These are phyloP conservation scores for Voacanga thouarsii DNA, from an alignment of 257 asterid species.

Conservation along the genomic window DNA sequence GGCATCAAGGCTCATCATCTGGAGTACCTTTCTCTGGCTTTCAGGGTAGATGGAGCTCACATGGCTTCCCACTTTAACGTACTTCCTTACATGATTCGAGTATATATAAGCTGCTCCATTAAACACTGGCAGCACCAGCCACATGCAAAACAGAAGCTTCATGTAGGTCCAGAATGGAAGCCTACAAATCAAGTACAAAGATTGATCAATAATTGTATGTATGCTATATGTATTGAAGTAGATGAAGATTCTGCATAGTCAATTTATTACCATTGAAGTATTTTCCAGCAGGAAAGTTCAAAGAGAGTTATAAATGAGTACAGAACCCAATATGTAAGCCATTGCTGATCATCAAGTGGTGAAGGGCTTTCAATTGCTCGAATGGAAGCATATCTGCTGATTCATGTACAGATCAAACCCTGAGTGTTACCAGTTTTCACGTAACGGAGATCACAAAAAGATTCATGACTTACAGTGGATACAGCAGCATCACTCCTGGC, in stretches of 20 bases:
- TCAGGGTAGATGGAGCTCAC: conserved; percentile 53
- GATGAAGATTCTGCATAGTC: background rate
- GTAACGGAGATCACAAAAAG: background rate
- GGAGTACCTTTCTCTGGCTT: conserved; percentile 62
- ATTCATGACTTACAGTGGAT: conserved; percentile 67
- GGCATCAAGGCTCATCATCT: conserved; percentile 92
- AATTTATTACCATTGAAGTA: conserved; percentile 70
- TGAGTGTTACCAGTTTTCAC: too few relatives aligned
- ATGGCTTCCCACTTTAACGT: conserved; percentile 51
- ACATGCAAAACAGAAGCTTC: conserved; percentile 60
- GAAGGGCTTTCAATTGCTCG: conserved; percentile 93
- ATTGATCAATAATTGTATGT: background rate
- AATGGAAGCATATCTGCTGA: conserved; percentile 66
- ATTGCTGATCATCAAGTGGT: conserved; percentile 82
- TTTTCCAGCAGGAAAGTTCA: conserved; percentile 77
- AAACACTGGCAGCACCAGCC: conserved; percentile 45
- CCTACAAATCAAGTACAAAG: conserved; percentile 33
- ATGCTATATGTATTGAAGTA: background rate
- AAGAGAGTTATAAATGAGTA: conserved; percentile 70
- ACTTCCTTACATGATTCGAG: conserved; percentile 59
- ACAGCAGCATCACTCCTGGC: conserved; percentile 84
- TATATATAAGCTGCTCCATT: conserved; percentile 58
- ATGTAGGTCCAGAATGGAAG: conserved; percentile 84
- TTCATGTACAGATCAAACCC: background rate
- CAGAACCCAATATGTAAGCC: conserved; percentile 91